These are phyloP conservation scores for Anisogramma anomala DNA, from an alignment of 2,329 filamentous ascomycete species.

Conservation along the genomic window DNA sequence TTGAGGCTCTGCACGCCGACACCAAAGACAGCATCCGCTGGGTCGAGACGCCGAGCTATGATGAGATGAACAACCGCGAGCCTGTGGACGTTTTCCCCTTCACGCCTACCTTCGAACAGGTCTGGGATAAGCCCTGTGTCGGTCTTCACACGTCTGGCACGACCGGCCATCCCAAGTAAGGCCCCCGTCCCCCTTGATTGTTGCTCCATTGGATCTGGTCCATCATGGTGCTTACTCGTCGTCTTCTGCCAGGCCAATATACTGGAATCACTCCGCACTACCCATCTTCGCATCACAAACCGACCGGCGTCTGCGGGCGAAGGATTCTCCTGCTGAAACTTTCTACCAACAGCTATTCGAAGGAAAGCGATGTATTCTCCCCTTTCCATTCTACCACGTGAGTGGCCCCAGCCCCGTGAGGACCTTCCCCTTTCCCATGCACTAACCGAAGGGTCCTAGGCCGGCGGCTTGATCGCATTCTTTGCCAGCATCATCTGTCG, in stretches of 20 bases:
- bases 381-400: conserved; percentile 9
- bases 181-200: neutral
- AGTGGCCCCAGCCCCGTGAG: neutral
- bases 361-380: neutral
- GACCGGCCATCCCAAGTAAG: conserved; percentile 17
- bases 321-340: neutral
- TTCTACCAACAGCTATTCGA: conserved; percentile 2
- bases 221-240: neutral
- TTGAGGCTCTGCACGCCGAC: conserved; percentile 8
- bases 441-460: neutral
- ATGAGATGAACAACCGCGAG: conserved; percentile 6
- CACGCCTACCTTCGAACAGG: conserved; percentile 10
- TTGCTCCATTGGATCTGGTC: neutral
- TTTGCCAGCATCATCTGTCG: conserved; percentile 1
- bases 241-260: conserved; percentile 7
- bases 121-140: conserved; percentile 14
- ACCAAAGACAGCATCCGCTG: conserved; percentile 9
- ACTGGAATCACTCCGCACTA: conserved; percentile 13
- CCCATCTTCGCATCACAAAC: conserved; percentile 5
- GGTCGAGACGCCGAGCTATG: conserved; percentile 5
- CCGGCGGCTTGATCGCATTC: conserved; percentile 7
- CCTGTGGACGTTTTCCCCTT: conserved; percentile 10
- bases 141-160: conserved; percentile 19
- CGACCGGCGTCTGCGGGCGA: neutral
- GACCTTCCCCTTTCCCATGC: neutral